A percentile compares a stretch with the other conserved stretches of the same genome.
Evolutionary conservation across 108 stramenopile species (phyloP).

Genomic region (Aurantiochytrium sp.): DNA sequence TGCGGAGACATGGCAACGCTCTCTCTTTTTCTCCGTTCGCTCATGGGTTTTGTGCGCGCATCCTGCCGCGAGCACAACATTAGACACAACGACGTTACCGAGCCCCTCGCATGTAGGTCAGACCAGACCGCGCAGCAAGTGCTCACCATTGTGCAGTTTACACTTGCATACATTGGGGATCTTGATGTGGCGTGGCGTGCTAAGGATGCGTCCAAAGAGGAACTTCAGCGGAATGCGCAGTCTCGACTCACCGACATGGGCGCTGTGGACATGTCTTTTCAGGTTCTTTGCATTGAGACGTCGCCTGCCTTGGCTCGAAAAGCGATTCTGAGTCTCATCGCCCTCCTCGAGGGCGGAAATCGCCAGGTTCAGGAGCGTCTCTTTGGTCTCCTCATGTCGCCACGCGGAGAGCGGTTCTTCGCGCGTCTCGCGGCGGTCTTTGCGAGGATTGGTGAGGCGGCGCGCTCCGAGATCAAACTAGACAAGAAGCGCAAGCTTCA

Average conservation of each 20-base stretch:
- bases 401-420: neutral
- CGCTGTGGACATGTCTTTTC: neutral
- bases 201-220: neutral
- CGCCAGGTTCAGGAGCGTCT: neutral
- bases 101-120: neutral
- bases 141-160: neutral
- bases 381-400: neutral
- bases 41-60: neutral
- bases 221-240: neutral
- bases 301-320: neutral
- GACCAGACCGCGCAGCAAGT: neutral
- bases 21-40: neutral
- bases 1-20: neutral
- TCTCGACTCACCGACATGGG: neutral
- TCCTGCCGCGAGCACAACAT: neutral
- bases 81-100: neutral
- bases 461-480: neutral
- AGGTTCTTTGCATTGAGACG: neutral
- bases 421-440: neutral
- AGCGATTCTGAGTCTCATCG: neutral
- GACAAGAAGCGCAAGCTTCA: neutral
- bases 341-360: slow-evolving; percentile 4
- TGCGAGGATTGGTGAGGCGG: neutral
- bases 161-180: neutral
- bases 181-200: neutral